These are phyloP conservation scores for Elaphomyces granulatus DNA, from an alignment of 495 filamentous ascomycete species.

Conservation along the genomic window DNA sequence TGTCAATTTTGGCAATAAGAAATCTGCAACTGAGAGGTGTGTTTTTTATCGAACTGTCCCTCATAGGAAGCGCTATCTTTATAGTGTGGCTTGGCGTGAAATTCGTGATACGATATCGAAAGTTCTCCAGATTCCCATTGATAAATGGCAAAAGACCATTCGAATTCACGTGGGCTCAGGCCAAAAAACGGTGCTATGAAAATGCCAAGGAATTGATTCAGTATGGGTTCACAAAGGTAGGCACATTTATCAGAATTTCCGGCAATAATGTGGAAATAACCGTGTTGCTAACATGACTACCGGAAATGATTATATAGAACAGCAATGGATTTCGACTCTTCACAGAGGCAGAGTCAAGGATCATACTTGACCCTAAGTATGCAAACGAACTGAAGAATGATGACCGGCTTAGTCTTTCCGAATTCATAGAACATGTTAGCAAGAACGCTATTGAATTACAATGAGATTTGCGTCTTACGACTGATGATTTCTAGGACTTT, in stretches of 20 bases:
- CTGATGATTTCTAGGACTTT: not conserved
- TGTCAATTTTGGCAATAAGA: too few relatives aligned
- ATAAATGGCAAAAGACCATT: not conserved
- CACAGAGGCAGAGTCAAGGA: not conserved
- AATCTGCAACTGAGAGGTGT: too few relatives aligned
- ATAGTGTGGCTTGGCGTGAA: not conserved
- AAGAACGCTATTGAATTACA: not conserved
- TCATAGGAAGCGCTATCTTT: not conserved
- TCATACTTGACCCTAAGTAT: slow-evolving; percentile 1
- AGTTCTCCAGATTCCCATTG: slow-evolving; percentile 5
- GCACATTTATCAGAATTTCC: not conserved
- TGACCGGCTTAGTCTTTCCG: not conserved
- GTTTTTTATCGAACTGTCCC: not conserved
- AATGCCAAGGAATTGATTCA: not conserved
- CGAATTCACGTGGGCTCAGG: not conserved
- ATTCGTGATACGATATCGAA: not conserved
- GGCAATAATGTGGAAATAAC: not conserved
- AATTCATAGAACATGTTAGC: not conserved
- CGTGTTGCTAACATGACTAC: not conserved
- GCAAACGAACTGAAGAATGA: slow-evolving; percentile 1
- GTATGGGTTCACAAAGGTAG: not conserved
- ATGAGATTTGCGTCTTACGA: not conserved
- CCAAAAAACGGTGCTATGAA: not conserved
- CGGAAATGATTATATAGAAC: not conserved
- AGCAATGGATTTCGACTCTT: not conserved